Base-by-base conservation (phyloP, 73 alveolate species). In the Urostyla sp. region DNA sequence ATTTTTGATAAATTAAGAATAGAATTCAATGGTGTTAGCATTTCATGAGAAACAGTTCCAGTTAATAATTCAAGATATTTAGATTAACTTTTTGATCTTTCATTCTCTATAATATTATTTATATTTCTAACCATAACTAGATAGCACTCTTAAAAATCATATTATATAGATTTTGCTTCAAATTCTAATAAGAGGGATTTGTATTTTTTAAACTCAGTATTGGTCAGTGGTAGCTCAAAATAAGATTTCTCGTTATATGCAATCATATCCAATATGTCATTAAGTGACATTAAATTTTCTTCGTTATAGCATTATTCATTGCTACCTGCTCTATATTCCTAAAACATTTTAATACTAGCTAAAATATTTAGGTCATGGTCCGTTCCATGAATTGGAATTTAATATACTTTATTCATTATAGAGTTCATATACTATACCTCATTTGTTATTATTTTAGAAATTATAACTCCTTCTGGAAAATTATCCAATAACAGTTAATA, bases 21-120 rank as follows among this genome's bases (percentile, higher is more conserved):
- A 43, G 80, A 66, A 66, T 66, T 66, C 18, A 66, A 26, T 16
- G 80, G 80, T 8, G 80, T 66, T 4, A 66, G 66, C 80, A 66
- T 66, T 66, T 66, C 80, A 66, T 66, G 80, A 11, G 80, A 66
- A 16, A 66, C 63, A 5, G 80, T 26, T 6, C 52, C 80, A 16
- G 43, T 11, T 1, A 66, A 63, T 21, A 66, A 28, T 43, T 66
- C 23, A 18, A 40, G 44, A 43, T 66, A 66, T 24, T 66, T 66
- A 11, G 38, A 18, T 31, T 66, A 59, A 44, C 44, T 66, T 26
- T 28, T 66, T 6, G 23, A n/a, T 40, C 44, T 66, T 26, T 66
- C 80, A 66, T 66, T 40, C 21, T 66, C 43, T 4, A 66, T 44
- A 10, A 66, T 66, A 26, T 26, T 21, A 32, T 59, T 21, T 37